Percentiles rank a stretch among this genome's conserved stretches.
Evolutionary conservation across 495 filamentous ascomycete species (phyloP).

Genomic region (Annulohypoxylon stygium): DNA sequence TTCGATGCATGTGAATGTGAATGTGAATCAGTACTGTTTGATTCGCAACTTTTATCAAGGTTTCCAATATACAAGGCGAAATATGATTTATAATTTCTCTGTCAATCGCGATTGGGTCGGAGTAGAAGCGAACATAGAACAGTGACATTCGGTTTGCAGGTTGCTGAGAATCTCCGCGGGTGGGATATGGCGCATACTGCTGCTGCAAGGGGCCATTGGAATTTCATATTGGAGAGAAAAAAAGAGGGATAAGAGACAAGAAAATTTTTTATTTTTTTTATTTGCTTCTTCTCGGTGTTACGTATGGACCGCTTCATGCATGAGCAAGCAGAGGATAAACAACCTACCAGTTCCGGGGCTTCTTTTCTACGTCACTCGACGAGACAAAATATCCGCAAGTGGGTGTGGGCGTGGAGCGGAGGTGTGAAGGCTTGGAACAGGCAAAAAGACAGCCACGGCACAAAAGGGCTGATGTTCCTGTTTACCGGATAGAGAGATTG

Average conservation of each 20-base stretch:
- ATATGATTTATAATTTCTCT: slow-evolving; percentile 19
- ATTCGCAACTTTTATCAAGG: slow-evolving; percentile 24
- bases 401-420: slow-evolving; percentile 7
- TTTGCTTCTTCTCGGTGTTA: slow-evolving; percentile 37
- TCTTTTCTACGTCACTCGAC: slow-evolving; percentile 35
- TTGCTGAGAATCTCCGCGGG: slow-evolving; percentile 34
- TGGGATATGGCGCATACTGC: slow-evolving; percentile 34
- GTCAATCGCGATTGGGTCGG: slow-evolving; percentile 30
- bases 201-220: slow-evolving; percentile 43
- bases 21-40: slow-evolving; percentile 20
- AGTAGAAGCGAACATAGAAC: slow-evolving; percentile 37
- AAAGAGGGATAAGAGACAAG: slow-evolving; percentile 14
- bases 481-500: slow-evolving; percentile 38
- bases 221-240: slow-evolving; percentile 26
- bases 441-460: slow-evolving; percentile 44
- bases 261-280: slow-evolving; percentile 12
- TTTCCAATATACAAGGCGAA: slow-evolving; percentile 36
- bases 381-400: slow-evolving; percentile 42
- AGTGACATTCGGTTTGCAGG: slow-evolving; percentile 27
- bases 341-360: slow-evolving; percentile 27
- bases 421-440: slow-evolving; percentile 41
- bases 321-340: slow-evolving; percentile 27
- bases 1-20: slow-evolving; percentile 22
- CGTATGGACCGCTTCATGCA: slow-evolving; percentile 33
- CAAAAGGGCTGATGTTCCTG: slow-evolving; percentile 43